Percentiles rank a stretch among this genome's conserved stretches.
Conservation (phyloP, 768 basidiomycete species). For the Asterophora parasitica region DNA sequence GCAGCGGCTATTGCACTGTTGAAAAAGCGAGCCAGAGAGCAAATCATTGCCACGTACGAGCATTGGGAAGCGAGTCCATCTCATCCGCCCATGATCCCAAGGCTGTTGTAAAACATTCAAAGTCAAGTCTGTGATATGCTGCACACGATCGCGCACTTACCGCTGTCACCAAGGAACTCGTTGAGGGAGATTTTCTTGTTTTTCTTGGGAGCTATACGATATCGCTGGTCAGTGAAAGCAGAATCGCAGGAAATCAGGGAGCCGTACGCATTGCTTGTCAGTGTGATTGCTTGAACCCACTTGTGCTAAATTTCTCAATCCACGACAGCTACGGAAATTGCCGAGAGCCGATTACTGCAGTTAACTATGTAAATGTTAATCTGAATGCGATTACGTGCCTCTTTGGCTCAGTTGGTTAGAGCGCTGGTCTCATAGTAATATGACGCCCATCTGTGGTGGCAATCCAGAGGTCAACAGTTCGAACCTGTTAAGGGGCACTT, state of each 20-base stretch:
- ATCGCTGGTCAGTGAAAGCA: not conserved
- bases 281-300: slow-evolving; percentile 11
- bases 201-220: slow-evolving; percentile 75
- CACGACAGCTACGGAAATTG: slow-evolving; percentile 9
- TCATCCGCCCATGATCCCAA: slow-evolving; percentile 98
- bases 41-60: slow-evolving; percentile 60
- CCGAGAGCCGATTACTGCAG: not conserved
- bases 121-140: slow-evolving; percentile 13
- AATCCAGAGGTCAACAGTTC: slow-evolving; percentile 39
- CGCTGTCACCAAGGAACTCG: slow-evolving; percentile 84
- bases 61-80: slow-evolving; percentile 89
- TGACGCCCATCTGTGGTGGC: slow-evolving; percentile 44
- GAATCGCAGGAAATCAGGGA: not conserved
- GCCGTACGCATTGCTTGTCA: slow-evolving; percentile 15
- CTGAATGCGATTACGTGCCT: slow-evolving; percentile 36
- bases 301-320: slow-evolving; percentile 16
- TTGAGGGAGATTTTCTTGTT: slow-evolving; percentile 89
- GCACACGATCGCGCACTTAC: slow-evolving; percentile 44
- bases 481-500: too few relatives aligned
- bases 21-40: slow-evolving; percentile 3
- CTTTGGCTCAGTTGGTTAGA: slow-evolving; percentile 51
- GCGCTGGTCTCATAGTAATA: slow-evolving; percentile 47
- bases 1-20: slow-evolving; percentile 50
- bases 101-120: slow-evolving; percentile 36
- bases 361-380: too few relatives aligned